These are phyloP conservation scores for Diphasiastrum complanatum DNA, from an alignment of 83 land plant genomes.

Conservation along the genomic window DNA sequence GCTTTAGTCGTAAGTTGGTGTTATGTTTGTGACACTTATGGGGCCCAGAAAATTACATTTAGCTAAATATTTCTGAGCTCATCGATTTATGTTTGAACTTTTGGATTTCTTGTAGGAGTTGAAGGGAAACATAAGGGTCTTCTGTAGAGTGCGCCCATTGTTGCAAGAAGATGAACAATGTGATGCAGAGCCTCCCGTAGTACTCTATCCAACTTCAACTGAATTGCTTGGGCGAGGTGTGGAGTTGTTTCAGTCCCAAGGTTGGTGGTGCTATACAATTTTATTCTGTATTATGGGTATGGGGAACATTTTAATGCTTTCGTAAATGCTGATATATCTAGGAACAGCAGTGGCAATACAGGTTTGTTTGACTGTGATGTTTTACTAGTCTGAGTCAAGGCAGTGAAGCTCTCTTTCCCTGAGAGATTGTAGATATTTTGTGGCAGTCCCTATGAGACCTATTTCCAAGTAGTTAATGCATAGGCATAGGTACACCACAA, in stretches of 20 bases:
- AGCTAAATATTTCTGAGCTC: not conserved
- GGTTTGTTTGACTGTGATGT: too few species aligned
- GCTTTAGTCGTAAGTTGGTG: too few species aligned
- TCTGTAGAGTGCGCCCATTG: constrained; percentile 86
- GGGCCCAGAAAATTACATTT: too few species aligned
- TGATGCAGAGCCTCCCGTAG: constrained; percentile 34
- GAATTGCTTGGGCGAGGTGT: constrained; percentile 72
- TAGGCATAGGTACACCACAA: not conserved
- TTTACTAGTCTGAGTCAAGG: too few species aligned
- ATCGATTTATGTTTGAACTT: not conserved
- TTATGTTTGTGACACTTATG: too few species aligned
- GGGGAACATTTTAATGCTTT: constrained; percentile 5
- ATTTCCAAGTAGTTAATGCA: not conserved
- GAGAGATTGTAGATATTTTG: too few species aligned
- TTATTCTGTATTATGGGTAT: not conserved
- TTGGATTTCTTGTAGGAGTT: constrained; percentile 45
- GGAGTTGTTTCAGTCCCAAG: constrained; percentile 56
- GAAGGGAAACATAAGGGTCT: constrained; percentile 94
- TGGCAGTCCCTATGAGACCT: too few species aligned
- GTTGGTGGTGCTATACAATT: constrained; percentile 17
- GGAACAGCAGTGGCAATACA: too few species aligned
- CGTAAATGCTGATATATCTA: constrained; percentile 6
- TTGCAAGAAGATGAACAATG: constrained; percentile 56
- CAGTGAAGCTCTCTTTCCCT: too few species aligned
- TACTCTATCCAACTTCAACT: constrained; percentile 59